Evolutionary conservation across 2,329 filamentous ascomycete species (phyloP), one percentile per base, ranked within the genome.

Genomic region (Chaetomiaceae sp.): DNA sequence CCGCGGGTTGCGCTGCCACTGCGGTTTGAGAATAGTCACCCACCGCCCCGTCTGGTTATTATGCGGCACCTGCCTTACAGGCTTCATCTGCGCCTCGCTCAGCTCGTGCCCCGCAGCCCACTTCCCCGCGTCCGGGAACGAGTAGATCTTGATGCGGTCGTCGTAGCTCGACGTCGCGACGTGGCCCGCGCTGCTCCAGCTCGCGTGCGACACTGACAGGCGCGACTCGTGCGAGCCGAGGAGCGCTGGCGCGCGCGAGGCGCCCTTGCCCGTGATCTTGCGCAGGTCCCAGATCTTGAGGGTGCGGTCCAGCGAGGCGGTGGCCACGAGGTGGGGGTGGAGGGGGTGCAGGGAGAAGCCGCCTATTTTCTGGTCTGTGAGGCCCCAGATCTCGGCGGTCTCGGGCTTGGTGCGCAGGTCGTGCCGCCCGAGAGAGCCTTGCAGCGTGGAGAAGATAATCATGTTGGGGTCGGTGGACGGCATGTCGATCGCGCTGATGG

Each of bases 1-100:
- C 31, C 79, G 73, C 0, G 94, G 92, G 42, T 81, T 79, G 29
- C 81, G 76, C 69, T 99, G 94, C 94, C 94, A 99, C 63, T 96
- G 90, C 0, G 68, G 94, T 79, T 78, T 95, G 66, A 78, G 69
- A 31, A 81, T 96, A 0, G 90, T 95, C 0, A 96, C 91, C 90
- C 90, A 96, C 51, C 91, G 80, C 0, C 92, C 94, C 0, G 91
- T 97, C 72, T 99, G 94, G 65, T 96, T 96, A 66, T 99, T 99
- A 65, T 99, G 94, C 11, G 77, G 77, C 1, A 97, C 80, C 1
- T 82, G 74, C 0, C 84, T 79, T 0, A 78, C 73, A 0, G 92
- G 91, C 57, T 82, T 73, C 79, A 96, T 88, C 7, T 81, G 76
- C 12, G 77, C 70, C 1, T 83, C 78, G 0, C 71, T 68, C 11